These are phyloP conservation scores for Coemansia aciculifera DNA, from an alignment of 192 early-diverging fungal species.

Conservation along the genomic window DNA sequence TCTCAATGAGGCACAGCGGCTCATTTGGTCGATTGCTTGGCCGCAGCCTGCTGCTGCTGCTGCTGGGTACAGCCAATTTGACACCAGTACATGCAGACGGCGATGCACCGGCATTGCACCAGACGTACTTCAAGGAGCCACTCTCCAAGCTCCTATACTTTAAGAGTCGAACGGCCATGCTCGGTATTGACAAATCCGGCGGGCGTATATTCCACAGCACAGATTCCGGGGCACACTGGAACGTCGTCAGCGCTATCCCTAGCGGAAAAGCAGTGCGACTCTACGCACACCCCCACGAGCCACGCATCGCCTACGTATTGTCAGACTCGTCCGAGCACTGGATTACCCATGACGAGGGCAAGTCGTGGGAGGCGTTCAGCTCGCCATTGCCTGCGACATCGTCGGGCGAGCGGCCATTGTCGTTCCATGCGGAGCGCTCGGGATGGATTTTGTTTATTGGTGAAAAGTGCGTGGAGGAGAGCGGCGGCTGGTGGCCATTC, in stretches of 20 bases:
- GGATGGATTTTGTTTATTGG: conserved; percentile 69
- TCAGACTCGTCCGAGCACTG: conserved; percentile 38
- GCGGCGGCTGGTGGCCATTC: conserved; percentile 53
- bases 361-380: conserved; percentile 46
- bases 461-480: conserved; percentile 54
- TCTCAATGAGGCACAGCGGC: conserved; percentile 6
- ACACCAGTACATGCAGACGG: neutral
- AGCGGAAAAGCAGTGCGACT: conserved; percentile 51
- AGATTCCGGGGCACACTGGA: conserved; percentile 70
- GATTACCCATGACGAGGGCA: conserved; percentile 53
- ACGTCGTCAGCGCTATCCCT: conserved; percentile 47
- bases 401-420: conserved; percentile 45
- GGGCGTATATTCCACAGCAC: conserved; percentile 62
- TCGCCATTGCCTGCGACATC: conserved; percentile 39
- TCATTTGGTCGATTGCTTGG: conserved; percentile 9
- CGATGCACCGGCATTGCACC: conserved; percentile 29
- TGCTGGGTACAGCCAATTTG: conserved; percentile 1
- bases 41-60: conserved; percentile 6
- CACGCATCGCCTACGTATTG: conserved; percentile 53
- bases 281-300: conserved; percentile 67
- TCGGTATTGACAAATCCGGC: conserved; percentile 57
- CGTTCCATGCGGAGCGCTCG: conserved; percentile 71
- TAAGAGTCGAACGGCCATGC: conserved; percentile 35
- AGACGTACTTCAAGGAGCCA: conserved; percentile 40
- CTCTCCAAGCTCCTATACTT: conserved; percentile 52